Evolutionary conservation across 805 yeast genomes (phyloP).

Genomic region (Myxozyma melibiosi): DNA sequence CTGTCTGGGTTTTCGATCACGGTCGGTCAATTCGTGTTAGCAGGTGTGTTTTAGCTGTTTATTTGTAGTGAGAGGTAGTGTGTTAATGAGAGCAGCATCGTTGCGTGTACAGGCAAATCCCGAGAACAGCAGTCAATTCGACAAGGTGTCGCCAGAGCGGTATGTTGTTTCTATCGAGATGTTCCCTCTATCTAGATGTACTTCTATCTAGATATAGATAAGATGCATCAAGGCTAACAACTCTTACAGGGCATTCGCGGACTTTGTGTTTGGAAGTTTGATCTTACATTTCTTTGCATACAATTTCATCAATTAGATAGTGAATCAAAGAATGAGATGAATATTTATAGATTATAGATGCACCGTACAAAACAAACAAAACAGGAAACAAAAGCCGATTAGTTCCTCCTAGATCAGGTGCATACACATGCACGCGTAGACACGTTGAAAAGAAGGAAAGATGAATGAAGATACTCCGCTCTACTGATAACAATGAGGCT

Average conservation of each 20-base stretch:
- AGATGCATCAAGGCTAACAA: no score
- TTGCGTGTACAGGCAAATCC: slow-evolving; percentile 71
- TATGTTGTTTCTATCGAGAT: slow-evolving; percentile 43
- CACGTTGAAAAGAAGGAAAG: background rate
- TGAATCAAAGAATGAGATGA: background rate
- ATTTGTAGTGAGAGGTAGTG: background rate
- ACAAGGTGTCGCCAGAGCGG: slow-evolving; percentile 52
- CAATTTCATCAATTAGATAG: slow-evolving; percentile 79
- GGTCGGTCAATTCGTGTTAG: slow-evolving; percentile 93
- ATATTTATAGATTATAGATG: background rate
- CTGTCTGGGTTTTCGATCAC: slow-evolving; percentile 89
- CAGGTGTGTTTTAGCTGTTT: slow-evolving; percentile 43
- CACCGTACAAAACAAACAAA: background rate
- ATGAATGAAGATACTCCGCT: background rate
- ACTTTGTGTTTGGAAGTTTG: slow-evolving; percentile 83
- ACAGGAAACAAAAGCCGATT: background rate
- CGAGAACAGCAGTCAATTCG: slow-evolving; percentile 46
- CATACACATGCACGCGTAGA: no score
- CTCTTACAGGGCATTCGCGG: slow-evolving; percentile 72
- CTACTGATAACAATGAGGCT: background rate
- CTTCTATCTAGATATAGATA: background rate
- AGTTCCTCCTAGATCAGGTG: no score
- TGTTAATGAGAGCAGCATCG: slow-evolving; percentile 47
- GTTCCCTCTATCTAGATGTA: background rate
- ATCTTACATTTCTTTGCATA: slow-evolving; percentile 83